phyloP scores from a whole-genome alignment of 2,329 filamentous ascomycete genomes.

The Neobulgaria alba region DNA sequence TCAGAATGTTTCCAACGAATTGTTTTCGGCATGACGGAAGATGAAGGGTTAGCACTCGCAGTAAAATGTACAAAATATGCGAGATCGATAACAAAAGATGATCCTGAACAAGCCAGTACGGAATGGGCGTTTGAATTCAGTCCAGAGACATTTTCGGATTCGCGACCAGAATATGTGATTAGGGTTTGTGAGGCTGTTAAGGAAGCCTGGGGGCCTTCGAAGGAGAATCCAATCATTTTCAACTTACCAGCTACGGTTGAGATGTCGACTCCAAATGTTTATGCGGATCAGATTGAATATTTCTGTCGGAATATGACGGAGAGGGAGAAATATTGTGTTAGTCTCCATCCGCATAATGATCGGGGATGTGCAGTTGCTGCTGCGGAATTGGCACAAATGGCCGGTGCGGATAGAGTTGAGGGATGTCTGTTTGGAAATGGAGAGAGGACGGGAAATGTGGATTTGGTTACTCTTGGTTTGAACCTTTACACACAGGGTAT shows the following conservation, averaged over 20 bases:
- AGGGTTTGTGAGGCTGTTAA: conserved; percentile 88
- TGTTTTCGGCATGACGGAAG: conserved; percentile 80
- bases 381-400: conserved; percentile 91
- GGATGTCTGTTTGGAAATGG: conserved; percentile 92
- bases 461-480: conserved; percentile 82
- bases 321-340: conserved; percentile 79
- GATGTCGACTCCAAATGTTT: conserved; percentile 89
- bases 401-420: conserved; percentile 87
- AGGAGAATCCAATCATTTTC: conserved; percentile 81
- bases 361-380: conserved; percentile 83
- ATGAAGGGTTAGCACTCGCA: conserved; percentile 73
- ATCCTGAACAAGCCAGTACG: conserved; percentile 47
- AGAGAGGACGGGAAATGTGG: conserved; percentile 91
- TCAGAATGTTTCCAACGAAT: conserved; percentile 91
- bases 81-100: conserved; percentile 79
- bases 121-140: conserved; percentile 77
- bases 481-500: conserved; percentile 95
- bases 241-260: conserved; percentile 96
- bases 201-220: conserved; percentile 78
- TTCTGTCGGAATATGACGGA: conserved; percentile 82
- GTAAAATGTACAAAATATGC: conserved; percentile 81
- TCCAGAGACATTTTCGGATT: conserved; percentile 86
- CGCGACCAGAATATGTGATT: conserved; percentile 72
- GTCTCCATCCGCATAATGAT: conserved; percentile 91
- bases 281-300: conserved; percentile 93